Base-by-base conservation (phyloP, 2,329 filamentous ascomycete species). In the Stenocarpella maydis region DNA sequence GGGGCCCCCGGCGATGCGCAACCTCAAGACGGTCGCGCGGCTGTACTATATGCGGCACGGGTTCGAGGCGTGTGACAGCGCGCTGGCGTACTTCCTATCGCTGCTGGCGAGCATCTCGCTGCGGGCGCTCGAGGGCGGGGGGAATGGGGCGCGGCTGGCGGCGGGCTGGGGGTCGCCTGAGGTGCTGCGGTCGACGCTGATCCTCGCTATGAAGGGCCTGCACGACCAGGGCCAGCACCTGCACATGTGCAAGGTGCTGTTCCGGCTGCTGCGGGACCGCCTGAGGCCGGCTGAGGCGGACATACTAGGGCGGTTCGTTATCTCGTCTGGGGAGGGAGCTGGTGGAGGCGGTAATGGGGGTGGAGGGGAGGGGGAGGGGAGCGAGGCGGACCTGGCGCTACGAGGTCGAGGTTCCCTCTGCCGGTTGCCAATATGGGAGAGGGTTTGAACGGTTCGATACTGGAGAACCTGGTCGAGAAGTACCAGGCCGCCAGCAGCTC, bases 21-120 rank as follows among this genome's bases (percentile, higher is more conserved):
- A 45, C 55, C 39, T 61, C 24, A 39, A 61, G 55, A 61, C 55
- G 10, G 55, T 61, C 17, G 55, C 55, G 24, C 24, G 55, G 19
- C 39, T 61, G 24, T 61, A 61, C 55, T 61, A 61, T 39, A 26
- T n/a, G 24, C 55, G 39, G 24, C 55, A 61, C 55, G 55, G 55
- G 39, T 61, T 61, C 55, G 55, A 31, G 39, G 55, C 24, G 9
- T 45, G 39, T 39, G 55, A 61, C 55, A 45, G 39, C 26, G 31
- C 26, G 9, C 39, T 61, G 17, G 26, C 55, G 15, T 61, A 34
- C 24, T 31, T 21, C 24, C 39, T 61, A 17, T 8, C 55, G 37
- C 55, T 61, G 24, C 55, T 61, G 24, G 55, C 24, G 17, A 45
- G 55, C 55, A 45, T 45, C 55, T 61, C 55, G 10, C 55, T 61